phyloP scores from a whole-genome alignment of 106 monocot species.

The Dioscorea dumetorum region DNA sequence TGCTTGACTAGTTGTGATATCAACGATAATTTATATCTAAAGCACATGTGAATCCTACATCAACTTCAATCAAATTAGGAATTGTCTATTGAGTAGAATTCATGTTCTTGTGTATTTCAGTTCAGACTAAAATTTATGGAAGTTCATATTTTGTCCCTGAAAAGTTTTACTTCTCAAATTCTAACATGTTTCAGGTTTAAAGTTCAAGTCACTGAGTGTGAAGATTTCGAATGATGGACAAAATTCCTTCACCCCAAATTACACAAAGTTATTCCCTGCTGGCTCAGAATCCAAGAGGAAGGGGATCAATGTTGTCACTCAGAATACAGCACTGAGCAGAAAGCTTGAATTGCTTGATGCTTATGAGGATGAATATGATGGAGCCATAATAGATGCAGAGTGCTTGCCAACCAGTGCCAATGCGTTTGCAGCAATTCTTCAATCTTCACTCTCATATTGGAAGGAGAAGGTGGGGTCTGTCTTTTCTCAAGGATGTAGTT shows the following conservation, averaged over 20 bases:
- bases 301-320: slow-evolving; percentile 33
- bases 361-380: slow-evolving; percentile 78
- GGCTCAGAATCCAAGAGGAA: slow-evolving; percentile 12
- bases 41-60: too few relatives aligned
- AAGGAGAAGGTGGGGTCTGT: slow-evolving; percentile 32
- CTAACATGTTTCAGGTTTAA: slow-evolving; percentile 14
- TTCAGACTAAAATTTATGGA: too few relatives aligned
- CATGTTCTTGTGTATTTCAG: neutral
- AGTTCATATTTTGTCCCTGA: too few relatives aligned
- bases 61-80: too few relatives aligned
- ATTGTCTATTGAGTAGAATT: neutral
- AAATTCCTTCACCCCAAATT: neutral
- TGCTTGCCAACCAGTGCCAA: slow-evolving; percentile 49
- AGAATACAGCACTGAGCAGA: slow-evolving; percentile 19
- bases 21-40: too few relatives aligned
- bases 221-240: slow-evolving; percentile 9
- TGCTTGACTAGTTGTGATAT: too few relatives aligned
- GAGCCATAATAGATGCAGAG: slow-evolving; percentile 52
- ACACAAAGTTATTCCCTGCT: neutral
- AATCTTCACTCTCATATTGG: slow-evolving; percentile 69
- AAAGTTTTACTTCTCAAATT: too few relatives aligned
- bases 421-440: slow-evolving; percentile 48
- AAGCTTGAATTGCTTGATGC: slow-evolving; percentile 45
- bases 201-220: slow-evolving; percentile 9
- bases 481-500: neutral